Evolutionary conservation across 768 basidiomycete genomes (phyloP), one percentile per base, ranked within the genome.

Genomic region (Butyriboletus loyo): DNA sequence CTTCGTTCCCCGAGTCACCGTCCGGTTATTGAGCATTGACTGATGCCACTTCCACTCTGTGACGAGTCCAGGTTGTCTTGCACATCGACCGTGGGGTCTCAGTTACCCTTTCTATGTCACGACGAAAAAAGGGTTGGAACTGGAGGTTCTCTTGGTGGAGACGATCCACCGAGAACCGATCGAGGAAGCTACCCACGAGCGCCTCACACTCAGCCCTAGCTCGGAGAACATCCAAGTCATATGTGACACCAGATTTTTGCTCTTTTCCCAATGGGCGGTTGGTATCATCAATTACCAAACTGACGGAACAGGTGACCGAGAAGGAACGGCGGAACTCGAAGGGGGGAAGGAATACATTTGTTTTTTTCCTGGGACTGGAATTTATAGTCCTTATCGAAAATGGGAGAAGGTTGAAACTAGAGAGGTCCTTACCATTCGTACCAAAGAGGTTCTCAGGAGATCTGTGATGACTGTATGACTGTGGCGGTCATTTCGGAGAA

Each of bases 201-300:
- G 49, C 6, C 53, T 63, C 21, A 55, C 41, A 4, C 49, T 62
- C 36, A 52, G 51, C 25, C 60, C 63, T 8, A 39, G 52, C 15
- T 50, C 39, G 7, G 50, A 50, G 21, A 30, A 65, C 31, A 28
- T 62, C n/a, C 43, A 51, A 27, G 56, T 49, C 14, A 3, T 39
- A 24, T 64, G 60, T 17, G 56, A 63, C 11, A 56, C 54, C 9
- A 48, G 56, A 37, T 65, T 58, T 22, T 25, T 65, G 10, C 63
- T 40, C 32, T 59, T 55, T 46, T 65, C 63, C 2, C 63, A 27
- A 27, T 64, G 63, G 62, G 63, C 63, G 7, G 50, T 65, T 14
- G 63, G 60, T 2, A 52, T 64, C 36, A 59, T 65, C 35, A 65
- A 62, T 37, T 65, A 64, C 47, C 50, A 52, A 48, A 58, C 60